These are phyloP conservation scores for Kodamaea fungicola DNA, from an alignment of 1,139 yeast genomes.

Conservation along the genomic window DNA sequence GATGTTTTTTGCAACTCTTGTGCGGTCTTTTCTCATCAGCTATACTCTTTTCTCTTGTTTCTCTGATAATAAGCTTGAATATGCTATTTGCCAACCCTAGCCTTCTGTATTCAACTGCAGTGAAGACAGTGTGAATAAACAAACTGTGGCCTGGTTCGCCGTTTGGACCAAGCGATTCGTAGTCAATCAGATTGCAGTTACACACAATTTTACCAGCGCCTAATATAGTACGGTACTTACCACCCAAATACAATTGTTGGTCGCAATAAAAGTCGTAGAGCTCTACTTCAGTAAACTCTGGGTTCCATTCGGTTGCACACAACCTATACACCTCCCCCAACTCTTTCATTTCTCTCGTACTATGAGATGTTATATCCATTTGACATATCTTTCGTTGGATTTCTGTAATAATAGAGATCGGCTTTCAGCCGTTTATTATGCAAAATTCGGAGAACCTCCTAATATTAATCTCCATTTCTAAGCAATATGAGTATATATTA, in stretches of 20 bases:
- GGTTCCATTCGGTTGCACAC: constrained; percentile 5
- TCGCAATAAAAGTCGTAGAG: neutral
- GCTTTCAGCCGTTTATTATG: no score
- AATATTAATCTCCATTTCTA: no score
- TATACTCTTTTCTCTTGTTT: constrained; percentile 28
- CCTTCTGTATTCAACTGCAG: constrained; percentile 23
- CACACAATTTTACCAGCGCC: neutral
- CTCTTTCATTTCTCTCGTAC: neutral
- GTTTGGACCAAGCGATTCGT: neutral
- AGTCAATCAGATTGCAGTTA: constrained; percentile 20
- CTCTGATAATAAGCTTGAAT: constrained; percentile 26
- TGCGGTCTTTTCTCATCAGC: constrained; percentile 9
- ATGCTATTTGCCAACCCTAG: constrained; percentile 31
- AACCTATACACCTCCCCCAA: constrained; percentile 19
- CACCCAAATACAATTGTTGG: neutral
- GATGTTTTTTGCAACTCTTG: constrained; percentile 32
- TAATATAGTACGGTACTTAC: neutral
- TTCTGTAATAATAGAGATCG: no score
- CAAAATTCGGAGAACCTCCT: no score
- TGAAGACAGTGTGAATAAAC: constrained; percentile 28
- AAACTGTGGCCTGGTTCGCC: constrained; percentile 20
- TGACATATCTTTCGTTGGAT: neutral
- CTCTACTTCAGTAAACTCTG: neutral
- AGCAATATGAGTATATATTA: no score
- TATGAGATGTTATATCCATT: neutral